A percentile compares a stretch with the other conserved stretches of the same genome.
phyloP scores from a whole-genome alignment of 768 basidiomycete species.

The Pleurotus platypus region DNA sequence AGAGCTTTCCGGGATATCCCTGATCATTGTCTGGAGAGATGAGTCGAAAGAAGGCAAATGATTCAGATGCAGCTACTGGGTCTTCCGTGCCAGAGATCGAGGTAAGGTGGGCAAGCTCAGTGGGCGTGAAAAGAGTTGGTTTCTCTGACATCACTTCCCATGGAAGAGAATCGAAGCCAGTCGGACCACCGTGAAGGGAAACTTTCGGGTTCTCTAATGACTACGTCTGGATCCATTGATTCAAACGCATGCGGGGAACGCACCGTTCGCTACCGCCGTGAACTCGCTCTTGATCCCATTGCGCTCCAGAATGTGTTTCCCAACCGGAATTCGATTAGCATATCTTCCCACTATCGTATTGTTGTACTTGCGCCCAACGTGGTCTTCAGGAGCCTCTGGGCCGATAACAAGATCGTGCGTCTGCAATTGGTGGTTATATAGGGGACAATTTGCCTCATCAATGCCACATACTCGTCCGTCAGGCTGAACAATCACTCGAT shows the following conservation, averaged over 20 bases:
- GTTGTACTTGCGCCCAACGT: slow-evolving; percentile 60
- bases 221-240: neutral
- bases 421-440: slow-evolving; percentile 26
- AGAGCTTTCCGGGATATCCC: slow-evolving; percentile 62
- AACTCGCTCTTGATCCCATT: slow-evolving; percentile 48
- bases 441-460: neutral
- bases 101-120: slow-evolving; percentile 46
- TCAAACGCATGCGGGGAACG: slow-evolving; percentile 5
- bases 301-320: slow-evolving; percentile 47
- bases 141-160: slow-evolving; percentile 47
- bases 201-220: slow-evolving; percentile 45
- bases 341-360: slow-evolving; percentile 75
- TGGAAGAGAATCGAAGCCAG: slow-evolving; percentile 55
- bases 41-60: slow-evolving; percentile 52
- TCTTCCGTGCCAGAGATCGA: slow-evolving; percentile 17
- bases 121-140: slow-evolving; percentile 50
- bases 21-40: slow-evolving; percentile 65
- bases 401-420: slow-evolving; percentile 78
- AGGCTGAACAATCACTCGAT: slow-evolving; percentile 61
- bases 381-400: slow-evolving; percentile 59
- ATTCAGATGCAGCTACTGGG: slow-evolving; percentile 8
- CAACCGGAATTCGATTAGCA: slow-evolving; percentile 68
- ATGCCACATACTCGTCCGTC: slow-evolving; percentile 51
- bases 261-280: slow-evolving; percentile 40
- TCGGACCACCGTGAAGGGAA: slow-evolving; percentile 70